These are phyloP conservation scores for Fusarium tuaranense DNA, from an alignment of 2,329 filamentous ascomycete genomes.

Conservation along the genomic window DNA sequence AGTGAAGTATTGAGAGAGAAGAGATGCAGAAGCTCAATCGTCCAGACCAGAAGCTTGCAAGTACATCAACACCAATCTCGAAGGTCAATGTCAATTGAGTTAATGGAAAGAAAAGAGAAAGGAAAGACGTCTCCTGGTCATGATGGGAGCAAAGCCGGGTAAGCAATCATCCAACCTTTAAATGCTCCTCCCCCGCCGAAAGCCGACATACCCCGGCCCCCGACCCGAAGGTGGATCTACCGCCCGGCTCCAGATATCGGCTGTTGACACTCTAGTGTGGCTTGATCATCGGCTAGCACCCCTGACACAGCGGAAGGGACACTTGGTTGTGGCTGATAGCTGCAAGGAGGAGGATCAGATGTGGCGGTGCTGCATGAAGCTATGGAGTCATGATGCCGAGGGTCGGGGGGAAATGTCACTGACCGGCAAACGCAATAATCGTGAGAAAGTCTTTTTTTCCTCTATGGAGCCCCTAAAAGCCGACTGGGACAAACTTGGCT, in stretches of 20 bases:
- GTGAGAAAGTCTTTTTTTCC: slow-evolving; percentile 6
- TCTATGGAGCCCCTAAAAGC: not conserved
- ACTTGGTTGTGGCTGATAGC: slow-evolving; percentile 12
- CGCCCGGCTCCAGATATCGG: slow-evolving; percentile 41
- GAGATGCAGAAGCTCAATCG: not conserved
- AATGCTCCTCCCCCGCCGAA: slow-evolving; percentile 27
- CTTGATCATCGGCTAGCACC: slow-evolving; percentile 24
- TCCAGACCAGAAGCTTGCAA: not conserved
- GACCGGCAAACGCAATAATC: not conserved
- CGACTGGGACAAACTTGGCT: not conserved
- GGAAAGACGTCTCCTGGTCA: not conserved
- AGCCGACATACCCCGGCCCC: slow-evolving; percentile 31
- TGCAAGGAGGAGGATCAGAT: not conserved
- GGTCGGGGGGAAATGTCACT: not conserved
- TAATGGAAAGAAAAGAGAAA: slow-evolving; percentile 2
- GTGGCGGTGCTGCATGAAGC: slow-evolving; percentile 21
- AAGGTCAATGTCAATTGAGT: slow-evolving; percentile 10
- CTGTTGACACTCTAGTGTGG: slow-evolving; percentile 31
- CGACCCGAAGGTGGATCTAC: slow-evolving; percentile 31
- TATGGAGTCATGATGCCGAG: slow-evolving; percentile 14
- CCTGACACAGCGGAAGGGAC: not conserved
- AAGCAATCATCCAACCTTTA: slow-evolving; percentile 38
- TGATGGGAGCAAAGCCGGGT: slow-evolving; percentile 31
- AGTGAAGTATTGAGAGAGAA: not conserved
- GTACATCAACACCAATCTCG: not conserved